Percentiles rank a stretch among this genome's conserved stretches.
Evolutionary conservation across 768 basidiomycete species (phyloP).

Genomic region (Piloderma croceum): DNA sequence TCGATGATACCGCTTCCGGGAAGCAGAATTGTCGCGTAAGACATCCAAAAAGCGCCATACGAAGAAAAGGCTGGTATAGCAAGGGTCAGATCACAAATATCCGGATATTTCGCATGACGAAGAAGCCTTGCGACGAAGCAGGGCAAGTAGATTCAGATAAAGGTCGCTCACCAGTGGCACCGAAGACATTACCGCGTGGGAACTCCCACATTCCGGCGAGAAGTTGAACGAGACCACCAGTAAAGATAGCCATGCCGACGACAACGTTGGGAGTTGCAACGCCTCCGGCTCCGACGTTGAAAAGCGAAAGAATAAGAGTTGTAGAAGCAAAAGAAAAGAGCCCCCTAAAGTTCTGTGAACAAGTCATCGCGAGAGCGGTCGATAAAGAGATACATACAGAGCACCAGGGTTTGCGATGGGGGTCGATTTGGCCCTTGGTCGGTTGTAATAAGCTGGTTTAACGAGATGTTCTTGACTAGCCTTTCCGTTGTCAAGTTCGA

Average conservation of each 20-base stretch:
- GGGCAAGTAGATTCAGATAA: too few species aligned
- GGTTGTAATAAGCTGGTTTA: too few species aligned
- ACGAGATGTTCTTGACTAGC: too few species aligned
- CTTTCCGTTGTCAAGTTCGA: too few species aligned
- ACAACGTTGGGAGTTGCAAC: slow-evolving; percentile 61
- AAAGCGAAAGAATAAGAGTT: slow-evolving; percentile 72
- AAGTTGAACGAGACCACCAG: slow-evolving; percentile 80
- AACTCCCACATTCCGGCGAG: slow-evolving; percentile 90
- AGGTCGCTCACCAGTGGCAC: slow-evolving; percentile 60
- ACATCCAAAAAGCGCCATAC: slow-evolving; percentile 88
- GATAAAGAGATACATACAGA: slow-evolving; percentile 20
- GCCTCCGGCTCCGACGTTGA: slow-evolving; percentile 55
- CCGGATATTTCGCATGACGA: too few species aligned
- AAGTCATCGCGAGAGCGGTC: background rate
- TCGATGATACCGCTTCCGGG: slow-evolving; percentile 58
- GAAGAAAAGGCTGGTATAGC: slow-evolving; percentile 61
- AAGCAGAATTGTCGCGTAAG: slow-evolving; percentile 67
- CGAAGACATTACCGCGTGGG: slow-evolving; percentile 63
- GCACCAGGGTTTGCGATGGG: slow-evolving; percentile 7
- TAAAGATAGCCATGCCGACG: slow-evolving; percentile 81
- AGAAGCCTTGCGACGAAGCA: too few species aligned
- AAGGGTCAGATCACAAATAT: background rate
- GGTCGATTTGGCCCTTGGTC: too few species aligned
- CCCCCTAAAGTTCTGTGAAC: slow-evolving; percentile 53
- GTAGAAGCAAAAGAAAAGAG: slow-evolving; percentile 84